Base-by-base conservation (phyloP, 2,329 filamentous ascomycete genomes). In the Cercospora berteroae region DNA sequence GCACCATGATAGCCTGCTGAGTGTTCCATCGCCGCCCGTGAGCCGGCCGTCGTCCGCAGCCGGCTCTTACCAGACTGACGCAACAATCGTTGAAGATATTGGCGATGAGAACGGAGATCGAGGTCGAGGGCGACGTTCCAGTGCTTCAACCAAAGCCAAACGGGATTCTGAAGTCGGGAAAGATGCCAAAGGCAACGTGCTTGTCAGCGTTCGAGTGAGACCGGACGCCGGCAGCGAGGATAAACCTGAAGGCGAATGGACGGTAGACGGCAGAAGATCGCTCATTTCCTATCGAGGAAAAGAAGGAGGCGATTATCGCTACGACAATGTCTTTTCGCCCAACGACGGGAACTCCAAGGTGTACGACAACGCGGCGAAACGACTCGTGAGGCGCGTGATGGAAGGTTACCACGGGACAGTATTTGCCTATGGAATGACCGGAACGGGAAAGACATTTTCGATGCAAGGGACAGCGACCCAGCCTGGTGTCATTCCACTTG, bases 341-440 rank as follows among this genome's bases (percentile, higher is more conserved):
- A 89, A 96, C 77, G 94, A 99, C 77, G 92, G 97, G 78, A 99
- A 99, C 78, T 89, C 92, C 63, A 90, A 90, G 77, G 95, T 99
- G 9, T 99, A 99, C 78, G 95, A 99, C 80, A 89, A 94, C 70
- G 92, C 88, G 56, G 95, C 95, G 52, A 98, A 98, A 81, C 90
- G 95, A 69, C 84, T 99, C 61, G 95, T 99, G 57, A 90, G 95
- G 73, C 87, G 95, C 75, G 95, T 99, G 60, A 99, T 99, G 95
- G 95, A 99, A 82, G 95, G 95, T 50, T 99, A 98, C 78, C 94
- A 98, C 76, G 95, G 94, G 67, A 99, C 95, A 0, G 95, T 99
- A 25, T 98, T 99, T 78, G 94, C 94, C 18, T 99, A 99, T 79
- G 95, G 95, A 77, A 98, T 98, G 94, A 99, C 95, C 4, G 95